Evolutionary conservation across 2,329 filamentous ascomycete genomes (phyloP), one percentile per base, ranked within the genome.

Genomic region (Botryotinia calthae): DNA sequence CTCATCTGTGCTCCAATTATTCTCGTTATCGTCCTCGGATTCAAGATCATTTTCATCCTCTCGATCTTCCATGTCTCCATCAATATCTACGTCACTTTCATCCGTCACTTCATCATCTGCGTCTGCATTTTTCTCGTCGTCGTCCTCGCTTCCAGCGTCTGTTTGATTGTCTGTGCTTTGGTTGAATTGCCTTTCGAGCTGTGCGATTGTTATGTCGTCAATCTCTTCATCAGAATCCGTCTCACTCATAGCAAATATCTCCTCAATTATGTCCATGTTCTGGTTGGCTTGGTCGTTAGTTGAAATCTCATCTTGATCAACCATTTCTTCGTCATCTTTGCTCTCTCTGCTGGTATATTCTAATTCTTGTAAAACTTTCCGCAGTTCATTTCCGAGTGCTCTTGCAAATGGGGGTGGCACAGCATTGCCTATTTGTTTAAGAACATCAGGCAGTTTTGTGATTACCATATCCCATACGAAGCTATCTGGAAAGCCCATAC

Each of bases 401-500:
- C 14, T n/a, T 31, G 34, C 59, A 31, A 73, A 20, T 48, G 66
- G 59, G n/a, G 48, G 4, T 9, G 72, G 72, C 4, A 73, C 67
- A 18, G 72, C 72, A 59, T 73, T 73, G 1, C 66, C 72, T 1
- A 71, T 64, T 42, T 64, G 42, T n/a, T 20, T 59, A 16, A 73
- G 48, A 3, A 75, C 65, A 34, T 74, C 73, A 28, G 25, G n/a
- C 9, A 64, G 28, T 10, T 28, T 51, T 10, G 67, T 51, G 1
- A 18, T 64, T 2, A 74, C 58, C 5, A 74, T 28, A 16, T 76
- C 72, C 58, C 76, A 77, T 2, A 44, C 34, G 20, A 74, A 76
- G 2, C 42, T 65, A 69, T 78, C 77, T 0, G 75, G 59, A 40
- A 77, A 76, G 1, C 76, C 70, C 56, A 74, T 72, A 0, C 66